Base-by-base conservation (phyloP, 257 asterid genomes). In the Sherardia arvensis region DNA sequence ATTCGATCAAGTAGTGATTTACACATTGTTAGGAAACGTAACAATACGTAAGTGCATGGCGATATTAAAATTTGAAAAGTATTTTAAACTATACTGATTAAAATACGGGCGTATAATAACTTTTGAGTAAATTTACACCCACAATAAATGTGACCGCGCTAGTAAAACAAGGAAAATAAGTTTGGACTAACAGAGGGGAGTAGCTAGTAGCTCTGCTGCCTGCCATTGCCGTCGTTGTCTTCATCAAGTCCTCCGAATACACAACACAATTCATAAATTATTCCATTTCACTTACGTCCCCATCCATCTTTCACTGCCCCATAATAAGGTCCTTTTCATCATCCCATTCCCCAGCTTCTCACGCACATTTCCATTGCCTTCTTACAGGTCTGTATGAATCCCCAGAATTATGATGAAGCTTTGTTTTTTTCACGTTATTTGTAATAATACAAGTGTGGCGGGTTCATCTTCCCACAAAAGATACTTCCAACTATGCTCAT, bases 401-500 rank as follows among this genome's bases (percentile, higher is more conserved):
- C 43, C 43, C 43, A 1, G 43, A 34, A 36, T 36, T n/a, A n/a
- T n/a, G 25, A 25, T 57, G 33, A 27, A 43, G 22, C 20, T 27
- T 66, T 33, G 9, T 20, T 43, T 53, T n/a, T 53, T 21, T 15
- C 45, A 9, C 17, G 10, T 36, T 14, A 18, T 56, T 26, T 12
- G 59, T 10, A 55, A 55, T 57, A 27, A 20, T 57, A 15, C 17
- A 56, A 18, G 43, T 58, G 62, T 40, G 25, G 33, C 29, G 43
- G 0, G 18, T 55, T 55, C 61, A 29, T 29, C 43, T 30, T 57
- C 38, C 49, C 33, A 40, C 67, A 34, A 67, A 61, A 62, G 62
- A 69, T 69, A 51, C 57, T 64, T 43, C 11, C 49, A 9, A 34
- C 61, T 28, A 55, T 64, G 68, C 63, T 12, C 59, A 48, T 58